phyloP scores from a whole-genome alignment of 1,139 yeast species.

The Blastobotrys illinoisensis region DNA sequence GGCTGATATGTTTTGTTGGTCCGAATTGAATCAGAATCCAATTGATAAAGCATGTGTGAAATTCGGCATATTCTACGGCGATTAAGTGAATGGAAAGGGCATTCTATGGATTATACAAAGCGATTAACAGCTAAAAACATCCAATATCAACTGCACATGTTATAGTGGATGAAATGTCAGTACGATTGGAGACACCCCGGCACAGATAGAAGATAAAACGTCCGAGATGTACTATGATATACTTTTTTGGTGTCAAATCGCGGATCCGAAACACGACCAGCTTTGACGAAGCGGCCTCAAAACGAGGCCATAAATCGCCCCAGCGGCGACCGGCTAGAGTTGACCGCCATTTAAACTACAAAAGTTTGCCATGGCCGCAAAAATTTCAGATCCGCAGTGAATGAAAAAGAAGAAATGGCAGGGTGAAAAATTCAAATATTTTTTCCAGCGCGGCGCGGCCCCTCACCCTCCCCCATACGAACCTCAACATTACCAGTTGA shows the following conservation, averaged over 20 bases:
- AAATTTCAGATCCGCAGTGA: not conserved
- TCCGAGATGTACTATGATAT: slow-evolving; percentile 30
- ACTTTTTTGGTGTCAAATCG: slow-evolving; percentile 14
- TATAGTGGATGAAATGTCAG: too few species aligned
- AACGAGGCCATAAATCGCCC: slow-evolving; percentile 4
- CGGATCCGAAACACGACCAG: not conserved
- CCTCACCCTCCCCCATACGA: not conserved
- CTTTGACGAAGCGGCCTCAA: slow-evolving; percentile 6
- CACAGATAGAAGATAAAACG: slow-evolving; percentile 13
- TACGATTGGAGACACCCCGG: slow-evolving; percentile 30
- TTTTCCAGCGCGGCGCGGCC: not conserved
- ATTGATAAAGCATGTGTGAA: too few species aligned
- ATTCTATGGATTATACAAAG: too few species aligned
- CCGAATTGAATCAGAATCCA: too few species aligned
- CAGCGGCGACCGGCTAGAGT: not conserved
- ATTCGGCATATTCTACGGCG: too few species aligned
- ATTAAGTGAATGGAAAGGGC: too few species aligned
- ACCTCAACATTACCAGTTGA: not conserved
- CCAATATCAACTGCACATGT: too few species aligned
- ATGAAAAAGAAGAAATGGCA: not conserved
- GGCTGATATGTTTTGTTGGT: too few species aligned
- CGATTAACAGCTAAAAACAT: too few species aligned
- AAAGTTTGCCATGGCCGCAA: not conserved
- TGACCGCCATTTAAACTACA: not conserved
- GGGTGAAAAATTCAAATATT: not conserved